Base-by-base conservation (phyloP, 2,329 filamentous ascomycete species). In the Xylaria sp. region DNA sequence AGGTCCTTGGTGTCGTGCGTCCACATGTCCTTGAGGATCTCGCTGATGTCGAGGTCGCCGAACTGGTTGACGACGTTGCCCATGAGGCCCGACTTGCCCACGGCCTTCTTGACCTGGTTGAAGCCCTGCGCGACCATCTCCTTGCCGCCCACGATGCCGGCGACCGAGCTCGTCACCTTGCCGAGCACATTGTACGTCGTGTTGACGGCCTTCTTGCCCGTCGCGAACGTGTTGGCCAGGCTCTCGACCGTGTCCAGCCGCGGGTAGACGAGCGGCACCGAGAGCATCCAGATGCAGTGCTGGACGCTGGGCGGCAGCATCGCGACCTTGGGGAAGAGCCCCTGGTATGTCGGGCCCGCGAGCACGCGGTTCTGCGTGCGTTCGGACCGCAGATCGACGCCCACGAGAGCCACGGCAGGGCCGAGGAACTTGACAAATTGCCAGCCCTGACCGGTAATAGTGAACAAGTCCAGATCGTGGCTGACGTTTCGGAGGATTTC, bases 1-100 rank as follows among this genome's bases (percentile, higher is more conserved):
- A 99, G 85, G 66, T 99, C 94, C 82, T 97, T 99, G 48, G 89
- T 92, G 47, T 97, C 93, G 68, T 99, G 94, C 19, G 94, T 99
- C 94, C 94, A 99, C 79, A 96, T 88, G 71, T 99, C 94, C 69
- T 93, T 88, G 54, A 97, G 77, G 69, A 97, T 94, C 74, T 99
- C 94, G 48, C 94, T 86, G 46, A 97, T 85, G 67, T 97, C 94
- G 56, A 99, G 88, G 63, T 97, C 94, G 50, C 94, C 94, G 71
- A 99, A 99, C 34, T 95, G 92, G 75, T 92, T 97, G 44, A 99
- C 79, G 38, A 97, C 92, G 53, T 91, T 90, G 58, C 93, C 93
- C 93, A 99, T 97, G 47, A 99, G 78, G 1, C 94, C 94, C 1
- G 87, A 89, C 74, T 99, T 99, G 44, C 94, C 94, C 17, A 99